Evolutionary conservation across 768 basidiomycete genomes (phyloP), one percentile per base, ranked within the genome.

Genomic region (Leccinellum luteum): DNA sequence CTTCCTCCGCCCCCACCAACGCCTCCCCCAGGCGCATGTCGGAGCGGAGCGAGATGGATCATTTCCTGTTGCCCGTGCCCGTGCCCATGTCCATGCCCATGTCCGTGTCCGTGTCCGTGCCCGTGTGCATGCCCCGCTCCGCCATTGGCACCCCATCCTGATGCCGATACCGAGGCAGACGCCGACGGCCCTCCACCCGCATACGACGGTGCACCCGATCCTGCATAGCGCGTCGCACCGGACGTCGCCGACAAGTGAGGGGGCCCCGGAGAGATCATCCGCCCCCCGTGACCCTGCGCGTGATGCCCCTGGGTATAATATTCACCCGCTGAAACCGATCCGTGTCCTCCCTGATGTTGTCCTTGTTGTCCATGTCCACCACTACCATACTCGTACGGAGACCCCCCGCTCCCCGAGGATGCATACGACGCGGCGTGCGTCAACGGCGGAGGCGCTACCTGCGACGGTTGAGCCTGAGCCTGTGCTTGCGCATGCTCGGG

Each of bases 21-120:
- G n/a, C 52, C 55, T 23, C 48, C 49, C 2, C 44, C 53, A 6
- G 67, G 49, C 1, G 23, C 62, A 25, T 68, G 71, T 31, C 73
- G 62, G 32, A 75, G 54, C 5, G 75, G 74, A 4, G 73, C 71
- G 30, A 74, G 72, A 49, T 75, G 74, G 10, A 73, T 74, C 61
- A 72, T 69, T 30, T 72, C 69, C 28, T 71, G 67, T 44, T 65
- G 71, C 27, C 66, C 64, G 23, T 70, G 49, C 32, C 32, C 32
- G 13, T 32, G 32, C 31, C 27, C 27, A 6, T 27, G 27, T 44
- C 55, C 57, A 8, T 67, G 64, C 6, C 50, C 28, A 3, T 65
- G 67, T 15, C 28, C 32, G 10, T 34, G 32, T 15, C 32, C 32
- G 14, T 65, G 71, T n/a, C n/a, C n/a, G 6, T 34, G 34, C 6